These are phyloP conservation scores for Chalciporus sp. DNA, from an alignment of 1,284 basidiomycete species.

Conservation along the genomic window DNA sequence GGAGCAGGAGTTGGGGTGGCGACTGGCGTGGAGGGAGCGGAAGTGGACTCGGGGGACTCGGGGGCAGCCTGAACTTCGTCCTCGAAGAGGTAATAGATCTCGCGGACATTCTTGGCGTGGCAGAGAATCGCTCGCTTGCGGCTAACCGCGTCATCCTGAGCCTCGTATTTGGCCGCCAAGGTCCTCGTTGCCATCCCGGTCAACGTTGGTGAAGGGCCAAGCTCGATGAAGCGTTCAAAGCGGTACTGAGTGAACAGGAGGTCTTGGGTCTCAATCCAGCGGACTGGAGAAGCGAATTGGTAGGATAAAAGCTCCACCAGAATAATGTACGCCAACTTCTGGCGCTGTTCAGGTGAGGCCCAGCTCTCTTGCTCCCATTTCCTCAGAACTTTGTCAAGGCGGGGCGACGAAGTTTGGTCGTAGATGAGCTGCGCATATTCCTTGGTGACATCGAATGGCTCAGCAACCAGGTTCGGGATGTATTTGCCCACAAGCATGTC, in stretches of 20 bases:
- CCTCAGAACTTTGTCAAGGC: conserved; percentile 90
- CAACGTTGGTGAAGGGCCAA: conserved; percentile 95
- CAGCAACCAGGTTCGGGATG: conserved; percentile 96
- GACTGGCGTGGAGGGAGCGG: conserved; percentile 40
- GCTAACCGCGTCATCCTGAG: conserved; percentile 83
- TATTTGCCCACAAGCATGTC: conserved; percentile 94
- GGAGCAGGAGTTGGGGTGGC: conserved; percentile 48
- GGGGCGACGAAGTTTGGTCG: conserved; percentile 91
- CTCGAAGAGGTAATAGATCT: conserved; percentile 98
- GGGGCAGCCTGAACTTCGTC: conserved; percentile 68
- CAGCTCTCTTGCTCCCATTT: conserved; percentile 94
- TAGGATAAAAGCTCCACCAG: conserved; percentile 96
- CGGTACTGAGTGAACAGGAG: conserved; percentile 87
- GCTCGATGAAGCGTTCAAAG: conserved; percentile 94
- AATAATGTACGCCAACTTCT: conserved; percentile 93
- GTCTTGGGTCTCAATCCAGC: conserved; percentile 99
- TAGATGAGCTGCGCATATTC: conserved; percentile 95
- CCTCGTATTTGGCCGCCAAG: conserved; percentile 95
- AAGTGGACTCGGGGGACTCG: conserved; percentile 43
- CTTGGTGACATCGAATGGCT: conserved; percentile 89
- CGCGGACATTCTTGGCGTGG: conserved; percentile 93
- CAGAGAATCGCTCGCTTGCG: conserved; percentile 86
- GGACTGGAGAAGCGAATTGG: conserved; percentile 94
- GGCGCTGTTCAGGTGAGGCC: conserved; percentile 80
- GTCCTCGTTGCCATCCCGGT: conserved; percentile 97